phyloP scores from a whole-genome alignment of 2,329 filamentous ascomycete genomes.

The Aspergillus texensis region DNA sequence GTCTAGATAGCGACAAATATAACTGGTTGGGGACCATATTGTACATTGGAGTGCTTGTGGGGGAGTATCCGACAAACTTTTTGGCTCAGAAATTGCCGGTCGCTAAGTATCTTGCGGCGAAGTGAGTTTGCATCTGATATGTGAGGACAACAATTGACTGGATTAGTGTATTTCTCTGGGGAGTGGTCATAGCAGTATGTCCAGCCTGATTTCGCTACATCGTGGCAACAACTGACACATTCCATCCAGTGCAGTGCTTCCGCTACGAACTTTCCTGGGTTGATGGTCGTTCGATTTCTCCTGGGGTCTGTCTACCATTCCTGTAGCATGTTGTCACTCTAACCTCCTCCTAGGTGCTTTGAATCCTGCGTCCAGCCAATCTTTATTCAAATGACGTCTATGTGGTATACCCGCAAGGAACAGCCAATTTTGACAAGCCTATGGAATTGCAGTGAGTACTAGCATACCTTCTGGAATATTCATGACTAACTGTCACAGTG shows the following conservation, averaged over 20 bases:
- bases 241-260: slow-evolving; percentile 24
- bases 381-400: slow-evolving; percentile 47
- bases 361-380: slow-evolving; percentile 39
- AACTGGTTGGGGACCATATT: slow-evolving; percentile 52
- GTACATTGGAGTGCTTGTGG: slow-evolving; percentile 54
- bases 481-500: slow-evolving; percentile 37
- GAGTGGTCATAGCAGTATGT: slow-evolving; percentile 44
- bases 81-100: slow-evolving; percentile 53
- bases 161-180: slow-evolving; percentile 52
- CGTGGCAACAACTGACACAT: neutral
- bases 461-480: neutral
- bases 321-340: slow-evolving; percentile 49
- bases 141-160: neutral
- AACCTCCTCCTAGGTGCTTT: slow-evolving; percentile 22
- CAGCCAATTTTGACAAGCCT: slow-evolving; percentile 65
- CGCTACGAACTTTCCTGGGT: slow-evolving; percentile 44
- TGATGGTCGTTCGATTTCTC: slow-evolving; percentile 16
- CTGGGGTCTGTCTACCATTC: slow-evolving; percentile 12
- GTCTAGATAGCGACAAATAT: slow-evolving; percentile 44
- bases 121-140: slow-evolving; percentile 19
- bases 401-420: slow-evolving; percentile 70
- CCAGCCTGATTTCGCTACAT: slow-evolving; percentile 31
- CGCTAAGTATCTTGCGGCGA: slow-evolving; percentile 51
- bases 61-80: slow-evolving; percentile 54
- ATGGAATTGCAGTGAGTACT: slow-evolving; percentile 62